Percentiles rank a stretch among this genome's conserved stretches.
phyloP scores from a whole-genome alignment of 2,329 filamentous ascomycete genomes.

The Alternaria novae-zelandiae region DNA sequence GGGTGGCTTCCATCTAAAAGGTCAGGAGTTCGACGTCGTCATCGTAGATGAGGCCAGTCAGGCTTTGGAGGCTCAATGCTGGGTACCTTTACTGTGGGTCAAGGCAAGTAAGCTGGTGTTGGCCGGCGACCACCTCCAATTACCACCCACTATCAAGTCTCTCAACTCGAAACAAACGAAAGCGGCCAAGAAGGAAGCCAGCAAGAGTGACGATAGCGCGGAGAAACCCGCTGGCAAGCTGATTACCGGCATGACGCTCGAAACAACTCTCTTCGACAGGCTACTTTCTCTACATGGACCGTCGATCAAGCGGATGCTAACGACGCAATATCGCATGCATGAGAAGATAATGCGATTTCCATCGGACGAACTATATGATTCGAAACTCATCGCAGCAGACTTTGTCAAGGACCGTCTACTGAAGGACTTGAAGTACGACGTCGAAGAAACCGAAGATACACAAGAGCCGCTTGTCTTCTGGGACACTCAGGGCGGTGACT shows the following conservation, averaged over 20 bases:
- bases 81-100: constrained; percentile 80
- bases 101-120: constrained; percentile 82
- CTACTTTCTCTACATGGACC: constrained; percentile 81
- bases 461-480: constrained; percentile 88
- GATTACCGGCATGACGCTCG: constrained; percentile 65
- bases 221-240: constrained; percentile 44
- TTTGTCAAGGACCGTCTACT: constrained; percentile 77
- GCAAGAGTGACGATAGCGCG: constrained; percentile 41
- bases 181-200: constrained; percentile 40
- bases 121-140: constrained; percentile 91
- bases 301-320: constrained; percentile 90
- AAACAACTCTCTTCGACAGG: constrained; percentile 92
- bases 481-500: constrained; percentile 95
- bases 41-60: constrained; percentile 97
- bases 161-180: constrained; percentile 54
- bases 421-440: constrained; percentile 76
- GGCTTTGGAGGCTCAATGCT: constrained; percentile 94
- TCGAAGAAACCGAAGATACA: constrained; percentile 84
- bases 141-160: constrained; percentile 94
- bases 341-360: constrained; percentile 95
- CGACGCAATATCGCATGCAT: constrained; percentile 98
- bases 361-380: constrained; percentile 85
- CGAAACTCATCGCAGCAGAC: constrained; percentile 79
- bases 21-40: constrained; percentile 87
- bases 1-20: constrained; percentile 80